A percentile compares a stretch with the other conserved stretches of the same genome.
These are phyloP conservation scores for Orychophragmus violaceus DNA, from an alignment of 345 rosid genomes.

Conservation along the genomic window DNA sequence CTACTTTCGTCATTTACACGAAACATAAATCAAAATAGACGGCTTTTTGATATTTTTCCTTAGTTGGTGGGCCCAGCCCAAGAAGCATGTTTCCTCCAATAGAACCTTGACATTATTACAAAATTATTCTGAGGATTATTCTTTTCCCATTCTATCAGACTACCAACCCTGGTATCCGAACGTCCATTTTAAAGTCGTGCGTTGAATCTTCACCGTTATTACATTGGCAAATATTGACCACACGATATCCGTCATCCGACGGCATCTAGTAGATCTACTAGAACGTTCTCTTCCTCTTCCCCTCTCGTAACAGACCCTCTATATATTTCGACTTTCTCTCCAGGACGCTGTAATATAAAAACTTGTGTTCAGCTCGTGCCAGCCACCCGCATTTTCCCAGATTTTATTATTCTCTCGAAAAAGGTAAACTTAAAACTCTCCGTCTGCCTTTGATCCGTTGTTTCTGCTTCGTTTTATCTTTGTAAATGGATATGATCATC, in stretches of 20 bases:
- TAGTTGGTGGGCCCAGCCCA: constrained; percentile 24
- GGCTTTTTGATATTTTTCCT: background rate
- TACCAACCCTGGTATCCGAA: constrained; percentile 25
- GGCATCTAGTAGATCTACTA: constrained; percentile 33
- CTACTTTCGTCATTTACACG: background rate
- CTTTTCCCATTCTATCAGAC: constrained; percentile 22
- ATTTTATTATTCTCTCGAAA: background rate
- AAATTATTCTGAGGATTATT: background rate
- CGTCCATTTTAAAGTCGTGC: constrained; percentile 5
- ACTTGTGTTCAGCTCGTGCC: constrained; percentile 53
- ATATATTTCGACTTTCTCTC: constrained; percentile 3
- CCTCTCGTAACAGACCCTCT: background rate
- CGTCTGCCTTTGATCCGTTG: background rate
- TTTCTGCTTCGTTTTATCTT: background rate
- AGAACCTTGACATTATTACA: background rate
- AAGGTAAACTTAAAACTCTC: background rate
- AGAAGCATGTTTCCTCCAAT: constrained; percentile 29
- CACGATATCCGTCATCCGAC: constrained; percentile 41
- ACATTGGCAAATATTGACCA: constrained; percentile 13
- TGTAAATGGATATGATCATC: background rate
- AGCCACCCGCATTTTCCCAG: constrained; percentile 5
- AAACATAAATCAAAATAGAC: constrained; percentile 7
- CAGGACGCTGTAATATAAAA: background rate
- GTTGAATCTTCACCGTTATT: constrained; percentile 25
- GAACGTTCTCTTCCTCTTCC: constrained; percentile 39